Evolutionary conservation across 345 rosid genomes (phyloP).

Genomic region (Lumnitzera racemosa): DNA sequence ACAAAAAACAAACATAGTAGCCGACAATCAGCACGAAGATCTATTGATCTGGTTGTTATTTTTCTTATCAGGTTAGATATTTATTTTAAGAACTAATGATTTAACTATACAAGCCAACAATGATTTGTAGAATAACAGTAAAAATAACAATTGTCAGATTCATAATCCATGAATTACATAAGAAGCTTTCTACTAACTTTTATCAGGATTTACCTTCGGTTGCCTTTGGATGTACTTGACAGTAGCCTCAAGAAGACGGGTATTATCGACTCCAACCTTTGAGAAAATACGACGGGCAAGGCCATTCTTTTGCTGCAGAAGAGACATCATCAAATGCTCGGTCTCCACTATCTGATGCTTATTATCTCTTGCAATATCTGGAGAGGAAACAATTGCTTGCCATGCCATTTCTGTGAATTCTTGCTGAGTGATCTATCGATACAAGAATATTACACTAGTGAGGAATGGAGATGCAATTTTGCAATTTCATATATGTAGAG

Average conservation of each 20-base stretch:
- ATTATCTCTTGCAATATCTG: slow-evolving; percentile 89
- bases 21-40: too few species aligned
- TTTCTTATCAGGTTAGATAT: too few species aligned
- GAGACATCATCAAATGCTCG: slow-evolving; percentile 89
- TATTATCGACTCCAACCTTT: slow-evolving; percentile 78
- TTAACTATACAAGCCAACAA: too few species aligned
- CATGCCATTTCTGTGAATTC: slow-evolving; percentile 99
- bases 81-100: too few species aligned
- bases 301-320: slow-evolving; percentile 97
- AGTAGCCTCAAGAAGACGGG: slow-evolving; percentile 83
- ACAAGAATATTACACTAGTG: slow-evolving; percentile 3
- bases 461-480: too few species aligned
- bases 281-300: slow-evolving; percentile 90
- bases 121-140: too few species aligned
- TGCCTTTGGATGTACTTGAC: slow-evolving; percentile 88
- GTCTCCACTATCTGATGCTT: slow-evolving; percentile 99
- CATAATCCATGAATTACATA: not conserved
- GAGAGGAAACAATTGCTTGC: slow-evolving; percentile 95
- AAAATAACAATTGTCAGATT: not conserved
- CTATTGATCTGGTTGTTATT: too few species aligned
- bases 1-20: too few species aligned
- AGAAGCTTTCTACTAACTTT: not conserved
- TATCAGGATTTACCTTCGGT: slow-evolving; percentile 55
- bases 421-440: slow-evolving; percentile 75
- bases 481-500: too few species aligned